phyloP scores from a whole-genome alignment of 768 basidiomycete genomes.

The Amanita brunnescens region DNA sequence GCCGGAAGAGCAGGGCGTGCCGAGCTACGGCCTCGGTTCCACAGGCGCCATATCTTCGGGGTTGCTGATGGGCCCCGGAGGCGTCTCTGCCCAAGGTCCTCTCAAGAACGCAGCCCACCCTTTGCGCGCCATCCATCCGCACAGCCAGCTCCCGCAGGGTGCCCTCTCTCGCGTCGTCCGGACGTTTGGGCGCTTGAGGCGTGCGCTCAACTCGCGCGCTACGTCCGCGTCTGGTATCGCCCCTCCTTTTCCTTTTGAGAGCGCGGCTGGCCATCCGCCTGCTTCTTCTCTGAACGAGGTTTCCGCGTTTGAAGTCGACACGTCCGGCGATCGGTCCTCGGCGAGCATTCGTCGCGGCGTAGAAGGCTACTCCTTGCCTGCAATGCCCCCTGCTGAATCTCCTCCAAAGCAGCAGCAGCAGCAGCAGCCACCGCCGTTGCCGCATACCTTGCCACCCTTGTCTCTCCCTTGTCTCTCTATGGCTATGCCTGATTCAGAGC shows the following conservation, averaged over 20 bases:
- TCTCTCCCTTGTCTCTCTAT: not conserved
- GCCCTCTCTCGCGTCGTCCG: slow-evolving; percentile 70
- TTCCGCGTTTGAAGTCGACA: slow-evolving; percentile 66
- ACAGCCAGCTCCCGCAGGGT: not conserved
- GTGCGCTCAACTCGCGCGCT: slow-evolving; percentile 53
- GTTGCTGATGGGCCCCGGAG: slow-evolving; percentile 31
- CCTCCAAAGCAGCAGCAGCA: too few relatives aligned
- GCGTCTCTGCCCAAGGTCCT: slow-evolving; percentile 45
- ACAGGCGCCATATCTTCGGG: not conserved
- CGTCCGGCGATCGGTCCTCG: slow-evolving; percentile 51
- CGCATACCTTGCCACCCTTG: slow-evolving; percentile 2
- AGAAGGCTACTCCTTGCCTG: slow-evolving; percentile 51
- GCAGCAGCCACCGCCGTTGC: too few relatives aligned
- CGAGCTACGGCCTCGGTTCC: not conserved
- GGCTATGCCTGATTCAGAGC: not conserved
- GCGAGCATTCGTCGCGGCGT: slow-evolving; percentile 53
- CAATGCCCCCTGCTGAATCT: too few relatives aligned
- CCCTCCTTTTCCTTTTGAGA: not conserved
- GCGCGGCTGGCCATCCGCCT: slow-evolving; percentile 19
- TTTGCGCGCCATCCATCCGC: slow-evolving; percentile 33
- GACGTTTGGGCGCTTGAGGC: slow-evolving; percentile 72
- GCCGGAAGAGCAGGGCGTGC: slow-evolving; percentile 34
- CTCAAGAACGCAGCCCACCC: slow-evolving; percentile 2
- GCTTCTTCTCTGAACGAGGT: slow-evolving; percentile 39
- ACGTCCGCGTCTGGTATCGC: not conserved